Conservation (phyloP, 805 yeast species). For the Kuraishia piskuri region DNA sequence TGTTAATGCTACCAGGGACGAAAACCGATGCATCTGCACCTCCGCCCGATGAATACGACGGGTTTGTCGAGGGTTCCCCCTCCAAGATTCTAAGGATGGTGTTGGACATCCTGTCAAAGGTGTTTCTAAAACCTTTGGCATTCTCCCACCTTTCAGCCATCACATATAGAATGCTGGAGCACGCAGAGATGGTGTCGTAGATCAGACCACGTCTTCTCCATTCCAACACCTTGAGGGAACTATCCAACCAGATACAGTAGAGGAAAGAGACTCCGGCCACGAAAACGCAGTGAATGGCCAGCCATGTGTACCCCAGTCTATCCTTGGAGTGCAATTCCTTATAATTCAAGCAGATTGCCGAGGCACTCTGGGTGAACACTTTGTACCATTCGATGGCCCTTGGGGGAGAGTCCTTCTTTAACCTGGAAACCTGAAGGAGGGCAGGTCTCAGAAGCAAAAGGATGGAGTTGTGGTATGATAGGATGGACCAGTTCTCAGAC, state of each 20-base stretch:
- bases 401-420: slow-evolving; percentile 10
- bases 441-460: slow-evolving; percentile 21
- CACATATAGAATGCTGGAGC: slow-evolving; percentile 18
- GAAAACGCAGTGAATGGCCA: slow-evolving; percentile 23
- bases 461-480: slow-evolving; percentile 26
- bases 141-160: slow-evolving; percentile 19
- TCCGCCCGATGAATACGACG: not conserved
- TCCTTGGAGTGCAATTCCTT: slow-evolving; percentile 17
- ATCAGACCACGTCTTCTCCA: slow-evolving; percentile 16
- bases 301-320: slow-evolving; percentile 21
- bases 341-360: slow-evolving; percentile 20
- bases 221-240: slow-evolving; percentile 13
- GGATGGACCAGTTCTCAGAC: slow-evolving; percentile 22
- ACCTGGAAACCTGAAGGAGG: slow-evolving; percentile 13
- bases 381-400: slow-evolving; percentile 23
- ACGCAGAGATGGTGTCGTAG: slow-evolving; percentile 17
- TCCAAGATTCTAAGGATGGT: slow-evolving; percentile 10
- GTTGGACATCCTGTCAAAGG: slow-evolving; percentile 17
- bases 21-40: slow-evolving; percentile 6
- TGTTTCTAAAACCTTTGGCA: slow-evolving; percentile 16
- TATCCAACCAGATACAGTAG: slow-evolving; percentile 24
- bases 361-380: slow-evolving; percentile 22
- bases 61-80: slow-evolving; percentile 3
- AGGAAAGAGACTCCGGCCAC: slow-evolving; percentile 22
- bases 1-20: slow-evolving; percentile 9